Evolutionary conservation across 2,329 filamentous ascomycete species (phyloP).

Genomic region (Scytalidium lignicola): DNA sequence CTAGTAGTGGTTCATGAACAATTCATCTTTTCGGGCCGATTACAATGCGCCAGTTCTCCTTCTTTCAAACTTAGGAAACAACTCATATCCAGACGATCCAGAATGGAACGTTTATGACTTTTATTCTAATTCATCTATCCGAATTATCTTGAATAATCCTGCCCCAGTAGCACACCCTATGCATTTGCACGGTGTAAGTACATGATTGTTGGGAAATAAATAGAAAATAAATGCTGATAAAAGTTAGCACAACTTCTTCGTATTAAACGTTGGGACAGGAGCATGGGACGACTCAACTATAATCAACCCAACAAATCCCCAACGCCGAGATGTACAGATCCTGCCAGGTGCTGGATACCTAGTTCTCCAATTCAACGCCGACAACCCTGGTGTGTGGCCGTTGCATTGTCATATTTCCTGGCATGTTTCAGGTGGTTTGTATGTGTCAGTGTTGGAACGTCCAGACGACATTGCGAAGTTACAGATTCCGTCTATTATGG

Average conservation of each 20-base stretch:
- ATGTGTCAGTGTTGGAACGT: conserved; percentile 31
- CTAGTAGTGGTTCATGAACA: conserved; percentile 46
- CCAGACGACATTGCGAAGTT: conserved; percentile 33
- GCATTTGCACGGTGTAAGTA: conserved; percentile 54
- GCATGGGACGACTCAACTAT: conserved; percentile 22
- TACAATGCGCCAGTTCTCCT: conserved; percentile 54
- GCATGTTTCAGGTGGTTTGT: conserved; percentile 39
- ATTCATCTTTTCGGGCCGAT: conserved; percentile 46
- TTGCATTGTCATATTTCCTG: conserved; percentile 46
- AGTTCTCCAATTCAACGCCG: conserved; percentile 39
- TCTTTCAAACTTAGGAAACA: conserved; percentile 36
- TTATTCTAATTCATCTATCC: conserved; percentile 46
- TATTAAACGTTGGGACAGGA: conserved; percentile 47
- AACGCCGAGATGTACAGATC: conserved; percentile 46
- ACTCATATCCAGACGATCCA: conserved; percentile 37
- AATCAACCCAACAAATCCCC: conserved; percentile 41
- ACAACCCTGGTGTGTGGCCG: conserved; percentile 50
- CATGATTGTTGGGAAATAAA: not conserved
- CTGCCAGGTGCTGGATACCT: conserved; percentile 37
- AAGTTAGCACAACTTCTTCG: conserved; percentile 55
- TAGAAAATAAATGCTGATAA: conserved; percentile 57
- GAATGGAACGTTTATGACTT: conserved; percentile 48
- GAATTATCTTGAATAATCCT: conserved; percentile 52
- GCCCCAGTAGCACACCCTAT: conserved; percentile 55
- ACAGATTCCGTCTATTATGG: conserved; percentile 43